Percentiles rank a stretch among this genome's conserved stretches.
Conservation (phyloP, 208 protist species). For the Phytomonas sp. region DNA sequence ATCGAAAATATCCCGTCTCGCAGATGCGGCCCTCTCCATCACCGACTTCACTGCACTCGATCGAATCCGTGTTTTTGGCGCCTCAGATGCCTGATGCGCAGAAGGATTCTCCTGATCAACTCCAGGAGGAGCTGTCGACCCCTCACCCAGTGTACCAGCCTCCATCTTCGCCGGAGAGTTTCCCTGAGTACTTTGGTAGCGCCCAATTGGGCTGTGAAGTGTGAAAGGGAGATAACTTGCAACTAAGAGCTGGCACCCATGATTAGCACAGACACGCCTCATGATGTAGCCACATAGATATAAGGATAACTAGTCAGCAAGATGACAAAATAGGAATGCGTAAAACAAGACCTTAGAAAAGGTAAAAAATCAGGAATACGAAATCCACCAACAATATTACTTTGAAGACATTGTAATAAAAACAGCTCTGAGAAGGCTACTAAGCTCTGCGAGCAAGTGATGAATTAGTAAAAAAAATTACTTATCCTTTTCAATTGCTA, state of each 20-base stretch:
- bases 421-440: neutral
- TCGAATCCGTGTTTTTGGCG: neutral
- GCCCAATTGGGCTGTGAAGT: neutral
- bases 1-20: constrained; percentile 61
- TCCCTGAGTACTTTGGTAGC: neutral
- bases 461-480: neutral
- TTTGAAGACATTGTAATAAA: neutral
- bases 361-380: neutral
- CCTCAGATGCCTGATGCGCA: constrained; percentile 2
- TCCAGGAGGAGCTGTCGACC: neutral
- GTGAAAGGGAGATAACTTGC: neutral
- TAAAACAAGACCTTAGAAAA: neutral
- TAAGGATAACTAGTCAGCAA: neutral
- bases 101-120: constrained; percentile 1
- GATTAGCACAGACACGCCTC: neutral
- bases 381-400: neutral
- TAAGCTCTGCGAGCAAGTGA: neutral
- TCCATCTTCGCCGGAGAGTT: neutral
- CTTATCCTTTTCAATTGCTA: neutral
- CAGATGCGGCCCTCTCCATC: constrained; percentile 65
- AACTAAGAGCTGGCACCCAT: neutral
- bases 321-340: neutral
- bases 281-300: neutral
- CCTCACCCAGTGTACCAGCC: neutral
- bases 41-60: constrained; percentile 6